These are phyloP conservation scores for Aspergillus ochraceus DNA, from an alignment of 2,329 filamentous ascomycete genomes.

Conservation along the genomic window DNA sequence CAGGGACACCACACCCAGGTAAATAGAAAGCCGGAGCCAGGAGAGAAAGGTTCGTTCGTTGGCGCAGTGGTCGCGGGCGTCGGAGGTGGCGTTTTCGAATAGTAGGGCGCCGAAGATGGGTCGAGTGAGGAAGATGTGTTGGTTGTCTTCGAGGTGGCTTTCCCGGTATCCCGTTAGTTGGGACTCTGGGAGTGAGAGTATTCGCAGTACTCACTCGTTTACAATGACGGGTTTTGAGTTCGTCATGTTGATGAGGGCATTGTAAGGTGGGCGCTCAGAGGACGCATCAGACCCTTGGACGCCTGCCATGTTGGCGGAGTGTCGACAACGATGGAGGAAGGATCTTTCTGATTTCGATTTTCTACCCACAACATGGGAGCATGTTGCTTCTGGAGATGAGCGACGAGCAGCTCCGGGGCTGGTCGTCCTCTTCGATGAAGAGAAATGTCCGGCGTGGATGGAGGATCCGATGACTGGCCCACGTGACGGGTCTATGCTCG, in stretches of 20 bases:
- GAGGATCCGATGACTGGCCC: conserved; percentile 7
- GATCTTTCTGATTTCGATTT: background rate
- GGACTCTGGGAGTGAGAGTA: background rate
- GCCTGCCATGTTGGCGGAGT: conserved; percentile 11
- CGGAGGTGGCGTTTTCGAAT: conserved; percentile 66
- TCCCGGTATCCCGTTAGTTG: conserved; percentile 6
- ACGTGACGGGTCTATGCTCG: conserved; percentile 13
- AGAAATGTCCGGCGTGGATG: background rate
- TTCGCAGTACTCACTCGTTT: conserved; percentile 42
- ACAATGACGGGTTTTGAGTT: conserved; percentile 51
- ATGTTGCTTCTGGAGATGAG: background rate
- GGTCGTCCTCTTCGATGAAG: too few relatives aligned
- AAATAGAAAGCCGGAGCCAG: conserved; percentile 83
- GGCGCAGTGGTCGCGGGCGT: conserved; percentile 66
- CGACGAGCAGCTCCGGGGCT: conserved; percentile 14
- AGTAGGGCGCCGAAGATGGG: conserved; percentile 61
- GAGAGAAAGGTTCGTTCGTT: conserved; percentile 79
- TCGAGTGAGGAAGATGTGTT: conserved; percentile 51
- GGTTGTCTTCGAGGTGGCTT: conserved; percentile 32
- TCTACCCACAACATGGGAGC: background rate
- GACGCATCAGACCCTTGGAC: conserved; percentile 13
- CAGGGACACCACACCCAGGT: conserved; percentile 85
- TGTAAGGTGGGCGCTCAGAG: conserved; percentile 38
- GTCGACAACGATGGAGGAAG: background rate
- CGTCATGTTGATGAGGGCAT: conserved; percentile 54